These are phyloP conservation scores for Umbelopsis vinacea DNA, from an alignment of 192 early-diverging fungal genomes.

Conservation along the genomic window DNA sequence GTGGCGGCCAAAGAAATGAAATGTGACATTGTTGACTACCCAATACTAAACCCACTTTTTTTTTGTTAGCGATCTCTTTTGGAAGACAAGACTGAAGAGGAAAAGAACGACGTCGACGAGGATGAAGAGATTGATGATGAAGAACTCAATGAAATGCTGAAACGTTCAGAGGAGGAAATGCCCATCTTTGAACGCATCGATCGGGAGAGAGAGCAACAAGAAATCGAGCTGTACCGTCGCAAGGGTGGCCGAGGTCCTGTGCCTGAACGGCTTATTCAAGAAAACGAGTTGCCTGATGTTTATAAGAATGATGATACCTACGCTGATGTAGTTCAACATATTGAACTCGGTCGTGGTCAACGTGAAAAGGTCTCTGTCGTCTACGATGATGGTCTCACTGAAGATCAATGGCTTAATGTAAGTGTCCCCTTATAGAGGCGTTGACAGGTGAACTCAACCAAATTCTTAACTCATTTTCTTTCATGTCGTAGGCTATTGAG, in stretches of 20 bases:
- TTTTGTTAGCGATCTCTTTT: slow-evolving; percentile 79
- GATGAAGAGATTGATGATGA: slow-evolving; percentile 80
- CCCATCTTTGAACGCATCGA: slow-evolving; percentile 79
- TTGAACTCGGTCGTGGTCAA: slow-evolving; percentile 74
- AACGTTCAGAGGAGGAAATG: slow-evolving; percentile 84
- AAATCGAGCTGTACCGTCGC: slow-evolving; percentile 55
- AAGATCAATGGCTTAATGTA: slow-evolving; percentile 90
- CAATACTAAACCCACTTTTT: too few relatives aligned
- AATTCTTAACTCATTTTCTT: background rate
- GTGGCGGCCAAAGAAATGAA: too few relatives aligned
- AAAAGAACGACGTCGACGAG: slow-evolving; percentile 67
- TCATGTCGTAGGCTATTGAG: slow-evolving; percentile 56
- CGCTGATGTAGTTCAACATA: slow-evolving; percentile 44
- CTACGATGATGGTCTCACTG: slow-evolving; percentile 93
- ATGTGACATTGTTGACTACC: too few relatives aligned
- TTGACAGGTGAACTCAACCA: slow-evolving; percentile 22
- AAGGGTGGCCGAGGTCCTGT: slow-evolving; percentile 58
- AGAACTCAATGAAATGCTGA: slow-evolving; percentile 92
- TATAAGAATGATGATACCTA: slow-evolving; percentile 71
- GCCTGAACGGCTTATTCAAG: slow-evolving; percentile 82
- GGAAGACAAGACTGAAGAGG: slow-evolving; percentile 84
- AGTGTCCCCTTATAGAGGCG: slow-evolving; percentile 31
- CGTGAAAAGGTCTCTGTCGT: slow-evolving; percentile 74
- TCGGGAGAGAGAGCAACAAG: slow-evolving; percentile 61
- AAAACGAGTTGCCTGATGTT: slow-evolving; percentile 83